Base-by-base conservation (phyloP, 768 basidiomycete species). In the Lactarius indigo region DNA sequence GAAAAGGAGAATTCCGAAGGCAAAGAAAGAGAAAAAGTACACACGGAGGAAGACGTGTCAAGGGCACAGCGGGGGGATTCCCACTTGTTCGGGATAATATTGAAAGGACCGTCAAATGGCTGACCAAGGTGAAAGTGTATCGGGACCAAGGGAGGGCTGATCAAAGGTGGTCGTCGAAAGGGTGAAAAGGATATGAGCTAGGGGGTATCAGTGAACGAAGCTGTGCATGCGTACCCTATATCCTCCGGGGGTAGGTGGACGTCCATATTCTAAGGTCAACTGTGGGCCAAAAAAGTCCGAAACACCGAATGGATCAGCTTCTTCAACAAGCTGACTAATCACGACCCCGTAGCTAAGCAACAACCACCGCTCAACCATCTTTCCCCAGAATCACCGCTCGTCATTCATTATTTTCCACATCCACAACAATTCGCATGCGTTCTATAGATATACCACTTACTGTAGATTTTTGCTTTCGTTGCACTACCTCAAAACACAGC, bases 161-260 rank as follows among this genome's bases (percentile, higher is more conserved):
- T 30, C 35, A 52, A 55, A 61, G 20, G 35, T 54, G 17, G 26
- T 18, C 13, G 31, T 12, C 54, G 57, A 31, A 31, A 28, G 23
- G 47, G 2, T 15, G 52, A 41, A 44, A 30, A 54, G 5, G 30
- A 64, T 61, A 60, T 68, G 56, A 66, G 59, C 56, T 58, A 23
- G 57, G 57, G 55, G 30, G 23, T 23, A 6, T 50, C 33, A n/a
- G 30, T 13, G n/a, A 30, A 30, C 60, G 37, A 39, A 58, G 35
- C 23, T 12, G 33, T 6, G 52, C 41, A 52, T 59, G 47, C 63
- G 41, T 59, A 64, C 63, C 41, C 41, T 3, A 62, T 30, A 56
- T 68, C 62, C 63, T 68, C 62, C 17, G 30, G 62, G 58, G 63
- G 66, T 23, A 64, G 59, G 18, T 68, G 39, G 26, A 64, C 33